These are phyloP conservation scores for Ogataea naganishii DNA, from an alignment of 805 yeast species.

Conservation along the genomic window DNA sequence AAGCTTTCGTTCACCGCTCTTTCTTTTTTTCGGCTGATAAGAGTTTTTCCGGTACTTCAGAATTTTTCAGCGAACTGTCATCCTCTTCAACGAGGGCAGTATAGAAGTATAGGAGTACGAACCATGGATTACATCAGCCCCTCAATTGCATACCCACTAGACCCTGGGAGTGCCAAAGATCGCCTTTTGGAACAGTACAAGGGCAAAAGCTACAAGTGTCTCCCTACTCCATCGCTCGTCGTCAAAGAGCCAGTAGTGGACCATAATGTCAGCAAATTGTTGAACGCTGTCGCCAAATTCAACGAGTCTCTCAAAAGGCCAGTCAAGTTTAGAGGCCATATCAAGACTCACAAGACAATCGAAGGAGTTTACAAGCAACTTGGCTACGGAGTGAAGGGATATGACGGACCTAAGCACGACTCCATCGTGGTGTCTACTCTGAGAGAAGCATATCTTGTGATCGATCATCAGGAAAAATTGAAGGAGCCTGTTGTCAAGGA, in stretches of 20 bases:
- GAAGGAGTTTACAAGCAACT: constrained; percentile 52
- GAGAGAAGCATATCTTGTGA: constrained; percentile 40
- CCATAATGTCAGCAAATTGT: constrained; percentile 3
- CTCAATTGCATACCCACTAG: constrained; percentile 5
- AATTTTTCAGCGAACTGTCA: too few species aligned
- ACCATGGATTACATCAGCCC: constrained; percentile 1
- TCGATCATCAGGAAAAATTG: constrained; percentile 7
- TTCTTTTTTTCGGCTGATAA: too few species aligned
- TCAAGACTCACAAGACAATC: constrained; percentile 65
- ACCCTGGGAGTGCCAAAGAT: constrained; percentile 10
- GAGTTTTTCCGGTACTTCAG: too few species aligned
- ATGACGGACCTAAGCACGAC: constrained; percentile 26
- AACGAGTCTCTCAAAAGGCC: too few species aligned
- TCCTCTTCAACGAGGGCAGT: too few species aligned
- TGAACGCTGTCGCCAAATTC: constrained; percentile 2
- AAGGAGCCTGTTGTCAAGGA: constrained; percentile 28
- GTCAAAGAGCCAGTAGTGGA: constrained; percentile 28
- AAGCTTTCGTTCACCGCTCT: too few species aligned
- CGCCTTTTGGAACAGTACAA: constrained; percentile 18
- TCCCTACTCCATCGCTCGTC: constrained; percentile 51
- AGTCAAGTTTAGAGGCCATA: constrained; percentile 54
- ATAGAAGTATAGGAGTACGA: too few species aligned
- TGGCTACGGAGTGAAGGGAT: constrained; percentile 29
- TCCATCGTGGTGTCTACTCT: constrained; percentile 62
- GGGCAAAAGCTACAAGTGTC: constrained; percentile 34